Evolutionary conservation across 129 eudicot genomes (phyloP).

Genomic region (Lonicera japonica): DNA sequence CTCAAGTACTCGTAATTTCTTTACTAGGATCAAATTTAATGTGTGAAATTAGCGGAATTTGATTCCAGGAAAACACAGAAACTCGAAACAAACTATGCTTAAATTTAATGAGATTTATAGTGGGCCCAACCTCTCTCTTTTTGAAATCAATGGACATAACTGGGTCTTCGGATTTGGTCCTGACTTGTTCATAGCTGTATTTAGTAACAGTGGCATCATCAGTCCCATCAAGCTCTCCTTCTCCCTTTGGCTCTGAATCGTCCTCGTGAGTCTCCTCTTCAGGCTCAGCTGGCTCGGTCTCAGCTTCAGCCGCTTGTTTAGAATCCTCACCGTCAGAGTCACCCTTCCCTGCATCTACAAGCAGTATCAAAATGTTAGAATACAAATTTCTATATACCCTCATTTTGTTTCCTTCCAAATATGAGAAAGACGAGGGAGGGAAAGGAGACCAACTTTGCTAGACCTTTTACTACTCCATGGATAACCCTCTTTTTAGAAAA

Average conservation of each 20-base stretch:
- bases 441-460: too few species aligned
- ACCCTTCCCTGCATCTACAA: conserved; percentile 44
- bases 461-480: too few species aligned
- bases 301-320: conserved; percentile 27
- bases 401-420: too few species aligned
- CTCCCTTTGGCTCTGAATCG: conserved; percentile 42
- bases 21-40: too few species aligned
- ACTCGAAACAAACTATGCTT: neutral
- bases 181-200: conserved; percentile 67
- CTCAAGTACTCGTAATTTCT: too few species aligned
- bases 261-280: conserved; percentile 41
- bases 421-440: too few species aligned
- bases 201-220: conserved; percentile 59
- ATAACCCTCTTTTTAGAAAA: too few species aligned
- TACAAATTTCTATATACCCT: too few species aligned
- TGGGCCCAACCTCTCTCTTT: conserved; percentile 69
- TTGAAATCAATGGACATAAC: conserved; percentile 84
- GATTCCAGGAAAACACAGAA: too few species aligned
- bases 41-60: too few species aligned
- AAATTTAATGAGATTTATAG: neutral
- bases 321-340: conserved; percentile 37
- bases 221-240: conserved; percentile 43
- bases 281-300: conserved; percentile 29
- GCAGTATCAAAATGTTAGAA: neutral
- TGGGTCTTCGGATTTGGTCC: conserved; percentile 77